Evolutionary conservation across 140 eudicot genomes (phyloP), one percentile per base, ranked within the genome.

Genomic region (Bidens hawaiensis): DNA sequence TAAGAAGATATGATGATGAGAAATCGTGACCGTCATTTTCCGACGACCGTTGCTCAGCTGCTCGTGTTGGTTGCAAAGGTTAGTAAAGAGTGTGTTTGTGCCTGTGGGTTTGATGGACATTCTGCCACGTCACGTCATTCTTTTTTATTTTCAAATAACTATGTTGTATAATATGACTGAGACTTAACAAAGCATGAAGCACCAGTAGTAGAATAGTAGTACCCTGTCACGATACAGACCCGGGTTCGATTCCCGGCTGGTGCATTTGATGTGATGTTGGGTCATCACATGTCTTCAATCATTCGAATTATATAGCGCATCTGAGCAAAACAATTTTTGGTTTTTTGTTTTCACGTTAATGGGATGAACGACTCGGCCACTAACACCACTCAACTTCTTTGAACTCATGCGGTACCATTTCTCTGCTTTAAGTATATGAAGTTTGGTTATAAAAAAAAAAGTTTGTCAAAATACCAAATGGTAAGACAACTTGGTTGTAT

Each of bases 221-320:
- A 89, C 91, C 91, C 97, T 89, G 85, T 88, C 88, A 89, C 91
- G 83, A 86, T 85, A 85, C 91, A 85, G 97, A 80, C 88, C 91
- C 81, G 88, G 91, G 84, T 88, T 85, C 90, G 84, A 85, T 85
- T 85, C 88, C 95, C 86, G 95, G 88, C 91, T 82, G 88, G 88
- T 85, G 95, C 45, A n/a, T n/a, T 30, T 0, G 1, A n/a, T 54
- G 61, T 54, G 61, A 54, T 54, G 41, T 25, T 54, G 61, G 61
- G 41, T 54, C 41, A 27, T 54, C 24, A 54, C 42, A 27, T 0
- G 1, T 27, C 2, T 54, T 54, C 40, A 23, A 2, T 27, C 2
- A 1, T 50, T 50, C 56, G 14, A 21, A 50, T 22, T 19, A 4
- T 8, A 19, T 2, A 24, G 19, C 59, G 15, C 8, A 23, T 22